A percentile compares a stretch with the other conserved stretches of the same genome.
These are phyloP conservation scores for Scorias spongiosa DNA, from an alignment of 2,329 filamentous ascomycete genomes.

Conservation along the genomic window DNA sequence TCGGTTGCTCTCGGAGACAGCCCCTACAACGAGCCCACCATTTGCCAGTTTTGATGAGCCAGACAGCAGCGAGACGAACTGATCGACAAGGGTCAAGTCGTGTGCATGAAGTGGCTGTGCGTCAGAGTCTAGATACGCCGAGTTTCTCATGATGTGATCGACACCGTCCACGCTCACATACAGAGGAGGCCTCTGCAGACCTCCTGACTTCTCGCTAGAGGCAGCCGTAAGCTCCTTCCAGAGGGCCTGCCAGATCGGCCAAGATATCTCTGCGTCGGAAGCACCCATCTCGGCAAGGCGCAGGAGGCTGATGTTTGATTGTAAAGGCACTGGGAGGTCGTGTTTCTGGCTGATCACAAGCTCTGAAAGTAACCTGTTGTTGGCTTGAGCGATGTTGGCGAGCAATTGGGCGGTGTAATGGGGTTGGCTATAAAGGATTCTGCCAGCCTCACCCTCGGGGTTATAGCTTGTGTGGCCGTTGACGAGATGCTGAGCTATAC, in stretches of 20 bases:
- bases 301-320: conserved; percentile 45
- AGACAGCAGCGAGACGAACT: conserved; percentile 59
- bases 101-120: conserved; percentile 70
- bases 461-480: conserved; percentile 70
- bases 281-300: conserved; percentile 54
- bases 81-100: conserved; percentile 60
- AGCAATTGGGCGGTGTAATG: conserved; percentile 63
- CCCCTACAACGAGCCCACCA: conserved; percentile 64
- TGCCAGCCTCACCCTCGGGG: conserved; percentile 20
- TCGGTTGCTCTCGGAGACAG: conserved; percentile 58
- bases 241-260: conserved; percentile 64
- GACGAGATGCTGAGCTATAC: conserved; percentile 60
- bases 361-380: conserved; percentile 45
- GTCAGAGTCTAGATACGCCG: conserved; percentile 57
- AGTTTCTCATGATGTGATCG: conserved; percentile 63
- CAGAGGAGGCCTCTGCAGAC: conserved; percentile 42
- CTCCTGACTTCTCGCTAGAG: conserved; percentile 18
- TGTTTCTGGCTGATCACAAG: conserved; percentile 38
- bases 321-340: conserved; percentile 44
- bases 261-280: conserved; percentile 62
- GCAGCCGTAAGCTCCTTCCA: conserved; percentile 60
- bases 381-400: conserved; percentile 56
- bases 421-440: conserved; percentile 61
- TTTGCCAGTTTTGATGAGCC: conserved; percentile 44
- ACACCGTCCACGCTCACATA: conserved; percentile 68